Conservation (phyloP, 2,329 filamentous ascomycete genomes). For the Colletotrichum spinosum region DNA sequence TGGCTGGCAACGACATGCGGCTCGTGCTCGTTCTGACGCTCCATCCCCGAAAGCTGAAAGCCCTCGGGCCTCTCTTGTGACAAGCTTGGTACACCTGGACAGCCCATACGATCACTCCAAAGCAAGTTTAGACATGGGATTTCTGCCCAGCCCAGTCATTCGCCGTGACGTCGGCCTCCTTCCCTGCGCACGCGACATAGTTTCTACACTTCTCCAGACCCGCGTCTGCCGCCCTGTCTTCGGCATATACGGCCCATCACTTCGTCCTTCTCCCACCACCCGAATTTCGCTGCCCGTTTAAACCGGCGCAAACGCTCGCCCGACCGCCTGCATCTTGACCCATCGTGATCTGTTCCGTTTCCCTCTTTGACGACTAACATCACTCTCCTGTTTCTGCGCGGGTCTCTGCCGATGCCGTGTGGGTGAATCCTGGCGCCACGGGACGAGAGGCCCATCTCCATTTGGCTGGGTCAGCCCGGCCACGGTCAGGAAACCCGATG, state of each 20-base stretch:
- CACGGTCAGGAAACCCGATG: background rate
- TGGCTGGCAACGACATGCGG: constrained; percentile 11
- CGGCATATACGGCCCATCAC: background rate
- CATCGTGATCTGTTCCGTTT: background rate
- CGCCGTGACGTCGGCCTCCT: constrained; percentile 8
- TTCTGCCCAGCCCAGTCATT: background rate
- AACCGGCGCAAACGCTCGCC: constrained; percentile 11
- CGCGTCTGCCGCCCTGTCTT: background rate
- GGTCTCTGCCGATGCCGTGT: constrained; percentile 11
- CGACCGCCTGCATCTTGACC: constrained; percentile 3
- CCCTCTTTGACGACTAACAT: too few relatives aligned
- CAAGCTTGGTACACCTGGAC: constrained; percentile 29
- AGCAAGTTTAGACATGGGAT: constrained; percentile 24
- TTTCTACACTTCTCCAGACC: background rate
- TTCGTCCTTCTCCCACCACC: background rate
- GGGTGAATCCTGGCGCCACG: background rate
- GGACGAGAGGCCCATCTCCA: too few relatives aligned
- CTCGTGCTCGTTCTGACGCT: constrained; percentile 13
- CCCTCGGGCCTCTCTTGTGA: constrained; percentile 30
- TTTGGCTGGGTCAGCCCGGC: constrained; percentile 1
- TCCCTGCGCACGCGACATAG: constrained; percentile 9
- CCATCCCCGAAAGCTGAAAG: constrained; percentile 1
- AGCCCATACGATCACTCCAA: constrained; percentile 8
- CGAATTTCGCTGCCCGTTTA: constrained; percentile 7
- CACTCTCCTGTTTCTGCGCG: constrained; percentile 2